phyloP scores from a whole-genome alignment of 2,329 filamentous ascomycete genomes.

The Fusarium irregulare region DNA sequence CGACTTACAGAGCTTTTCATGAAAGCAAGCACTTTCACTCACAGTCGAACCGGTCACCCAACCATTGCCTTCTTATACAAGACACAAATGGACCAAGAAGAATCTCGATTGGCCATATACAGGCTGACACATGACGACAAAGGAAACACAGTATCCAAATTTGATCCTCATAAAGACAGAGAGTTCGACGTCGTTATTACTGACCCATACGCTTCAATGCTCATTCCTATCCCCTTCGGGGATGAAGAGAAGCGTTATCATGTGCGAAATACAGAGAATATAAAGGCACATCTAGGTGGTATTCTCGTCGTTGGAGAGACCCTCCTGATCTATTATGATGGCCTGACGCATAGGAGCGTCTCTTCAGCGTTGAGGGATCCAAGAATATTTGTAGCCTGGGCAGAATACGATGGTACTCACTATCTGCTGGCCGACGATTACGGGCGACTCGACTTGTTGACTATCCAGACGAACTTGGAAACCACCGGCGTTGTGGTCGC shows the following conservation, averaged over 20 bases:
- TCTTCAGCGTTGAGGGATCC: conserved; percentile 75
- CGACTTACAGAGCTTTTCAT: conserved; percentile 70
- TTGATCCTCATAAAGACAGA: conserved; percentile 66
- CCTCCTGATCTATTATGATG: conserved; percentile 85
- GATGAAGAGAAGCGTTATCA: conserved; percentile 70
- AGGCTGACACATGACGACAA: conserved; percentile 69
- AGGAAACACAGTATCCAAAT: conserved; percentile 63
- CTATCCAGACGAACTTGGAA: conserved; percentile 75
- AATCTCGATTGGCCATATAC: conserved; percentile 69
- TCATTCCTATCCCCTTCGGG: conserved; percentile 69
- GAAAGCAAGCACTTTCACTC: conserved; percentile 67
- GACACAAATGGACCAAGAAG: conserved; percentile 61
- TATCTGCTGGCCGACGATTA: conserved; percentile 96
- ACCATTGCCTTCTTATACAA: conserved; percentile 70
- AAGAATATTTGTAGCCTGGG: conserved; percentile 93
- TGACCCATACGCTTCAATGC: conserved; percentile 67
- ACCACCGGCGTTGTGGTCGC: conserved; percentile 74
- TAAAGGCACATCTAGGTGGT: conserved; percentile 72
- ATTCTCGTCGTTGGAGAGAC: conserved; percentile 83
- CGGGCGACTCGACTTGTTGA: conserved; percentile 85
- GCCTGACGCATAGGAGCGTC: conserved; percentile 74
- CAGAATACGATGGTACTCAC: conserved; percentile 80
- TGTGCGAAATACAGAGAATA: conserved; percentile 64
- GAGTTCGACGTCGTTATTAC: conserved; percentile 65
- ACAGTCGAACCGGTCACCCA: conserved; percentile 68